Percentiles rank a stretch among this genome's conserved stretches.
Conservation (phyloP, 2,329 filamentous ascomycete species). For the Mycosphaerella sp. region DNA sequence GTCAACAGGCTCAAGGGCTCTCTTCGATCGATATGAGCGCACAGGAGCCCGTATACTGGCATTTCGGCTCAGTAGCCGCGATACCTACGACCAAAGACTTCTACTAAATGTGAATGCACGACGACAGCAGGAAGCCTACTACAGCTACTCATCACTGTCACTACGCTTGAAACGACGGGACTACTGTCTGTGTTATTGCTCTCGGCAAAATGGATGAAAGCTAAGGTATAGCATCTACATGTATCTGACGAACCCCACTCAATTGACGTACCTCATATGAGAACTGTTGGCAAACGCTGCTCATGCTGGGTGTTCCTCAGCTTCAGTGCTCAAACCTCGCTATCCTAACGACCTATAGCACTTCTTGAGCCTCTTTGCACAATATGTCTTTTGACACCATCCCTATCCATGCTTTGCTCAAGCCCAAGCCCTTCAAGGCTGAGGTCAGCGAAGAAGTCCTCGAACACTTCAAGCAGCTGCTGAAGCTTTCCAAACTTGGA, state of each 20-base stretch:
- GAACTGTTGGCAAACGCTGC: no score
- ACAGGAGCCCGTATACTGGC: no score
- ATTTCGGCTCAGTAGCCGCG: no score
- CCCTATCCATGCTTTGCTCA: slow-evolving; percentile 35
- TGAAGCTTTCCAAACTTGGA: slow-evolving; percentile 44
- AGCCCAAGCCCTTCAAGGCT: slow-evolving; percentile 39
- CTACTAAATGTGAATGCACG: neutral
- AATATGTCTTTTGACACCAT: slow-evolving; percentile 28
- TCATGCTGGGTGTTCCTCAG: no score
- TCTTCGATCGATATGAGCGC: no score
- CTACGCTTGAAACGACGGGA: neutral
- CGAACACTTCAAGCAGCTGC: slow-evolving; percentile 41
- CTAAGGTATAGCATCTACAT: neutral
- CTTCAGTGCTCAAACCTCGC: no score
- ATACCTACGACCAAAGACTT: no score
- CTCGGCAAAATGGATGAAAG: slow-evolving; percentile 1
- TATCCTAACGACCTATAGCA: no score
- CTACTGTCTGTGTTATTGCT: neutral
- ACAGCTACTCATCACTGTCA: neutral
- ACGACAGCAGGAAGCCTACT: neutral
- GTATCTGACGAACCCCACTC: neutral
- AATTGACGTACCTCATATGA: no score
- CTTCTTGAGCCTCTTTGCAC: neutral
- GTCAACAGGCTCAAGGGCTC: no score
- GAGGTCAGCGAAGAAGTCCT: slow-evolving; percentile 41